Percentiles rank a stretch among this genome's conserved stretches.
Evolutionary conservation across 306 rosid genomes (phyloP).

Genomic region (Rubus parviflorus): DNA sequence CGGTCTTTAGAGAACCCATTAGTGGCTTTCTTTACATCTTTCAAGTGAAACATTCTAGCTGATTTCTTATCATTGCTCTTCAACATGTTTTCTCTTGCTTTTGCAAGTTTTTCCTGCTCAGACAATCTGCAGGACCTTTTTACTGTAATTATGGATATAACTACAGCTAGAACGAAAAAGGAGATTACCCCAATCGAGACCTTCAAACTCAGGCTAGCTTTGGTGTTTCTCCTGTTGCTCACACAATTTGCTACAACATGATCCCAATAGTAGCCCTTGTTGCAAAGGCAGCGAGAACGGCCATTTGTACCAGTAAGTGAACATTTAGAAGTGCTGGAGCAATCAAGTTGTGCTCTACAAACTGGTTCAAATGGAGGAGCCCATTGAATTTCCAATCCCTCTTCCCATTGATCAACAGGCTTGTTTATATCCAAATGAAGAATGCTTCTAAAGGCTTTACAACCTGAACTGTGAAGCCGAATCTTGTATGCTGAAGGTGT

Average conservation of each 20-base stretch:
- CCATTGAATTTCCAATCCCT: constrained; percentile 94
- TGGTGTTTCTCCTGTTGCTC: constrained; percentile 41
- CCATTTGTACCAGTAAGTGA: constrained; percentile 29
- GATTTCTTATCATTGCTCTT: constrained; percentile 54
- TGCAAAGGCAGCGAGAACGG: constrained; percentile 61
- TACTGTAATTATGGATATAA: constrained; percentile 34
- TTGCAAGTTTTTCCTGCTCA: constrained; percentile 42
- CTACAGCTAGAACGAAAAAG: constrained; percentile 47
- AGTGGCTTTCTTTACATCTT: constrained; percentile 84
- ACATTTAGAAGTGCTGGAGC: constrained; percentile 58
- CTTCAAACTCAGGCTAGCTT: constrained; percentile 42
- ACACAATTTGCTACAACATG: constrained; percentile 53
- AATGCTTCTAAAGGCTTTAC: constrained; percentile 85
- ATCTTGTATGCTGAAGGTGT: constrained; percentile 88
- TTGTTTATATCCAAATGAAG: constrained; percentile 55
- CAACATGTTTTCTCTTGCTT: constrained; percentile 59
- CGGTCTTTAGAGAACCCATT: constrained; percentile 59
- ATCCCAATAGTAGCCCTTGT: constrained; percentile 60
- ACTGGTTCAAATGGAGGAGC: constrained; percentile 65
- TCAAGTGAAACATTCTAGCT: constrained; percentile 63
- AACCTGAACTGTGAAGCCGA: constrained; percentile 84
- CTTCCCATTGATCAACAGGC: constrained; percentile 75
- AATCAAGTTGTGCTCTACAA: constrained; percentile 66
- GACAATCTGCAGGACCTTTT: constrained; percentile 42
- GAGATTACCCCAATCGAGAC: constrained; percentile 42